Conservation (phyloP, 495 filamentous ascomycete species). For the Xylaria venustula region DNA sequence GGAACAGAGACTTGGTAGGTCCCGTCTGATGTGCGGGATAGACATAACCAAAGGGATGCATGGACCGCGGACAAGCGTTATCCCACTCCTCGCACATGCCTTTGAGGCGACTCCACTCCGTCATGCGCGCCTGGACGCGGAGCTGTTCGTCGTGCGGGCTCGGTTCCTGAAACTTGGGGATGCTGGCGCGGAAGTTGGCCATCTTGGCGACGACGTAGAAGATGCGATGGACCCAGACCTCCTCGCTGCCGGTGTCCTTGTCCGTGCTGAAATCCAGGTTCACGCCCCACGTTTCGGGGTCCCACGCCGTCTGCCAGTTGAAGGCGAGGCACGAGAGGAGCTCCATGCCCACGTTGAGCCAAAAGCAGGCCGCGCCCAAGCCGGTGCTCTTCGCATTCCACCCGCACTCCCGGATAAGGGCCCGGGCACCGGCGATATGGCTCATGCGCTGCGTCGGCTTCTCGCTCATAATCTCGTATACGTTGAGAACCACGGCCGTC, state of each 20-base stretch:
- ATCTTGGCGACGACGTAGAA: conserved; percentile 90
- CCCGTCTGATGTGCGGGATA: conserved; percentile 62
- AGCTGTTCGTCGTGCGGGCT: conserved; percentile 61
- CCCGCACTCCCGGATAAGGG: conserved; percentile 84
- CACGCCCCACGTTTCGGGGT: conserved; percentile 88
- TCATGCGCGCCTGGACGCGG: conserved; percentile 60
- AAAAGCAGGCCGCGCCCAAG: conserved; percentile 88
- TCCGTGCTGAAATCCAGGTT: conserved; percentile 68
- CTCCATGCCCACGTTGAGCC: conserved; percentile 90
- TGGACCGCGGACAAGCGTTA: conserved; percentile 70
- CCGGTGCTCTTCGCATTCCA: conserved; percentile 82
- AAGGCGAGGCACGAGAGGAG: conserved; percentile 82
- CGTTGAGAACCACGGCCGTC: conserved; percentile 82
- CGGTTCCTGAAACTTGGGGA: conserved; percentile 58
- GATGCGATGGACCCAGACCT: conserved; percentile 88
- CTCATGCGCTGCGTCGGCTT: conserved; percentile 73
- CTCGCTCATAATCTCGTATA: conserved; percentile 89
- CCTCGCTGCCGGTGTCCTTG: conserved; percentile 56
- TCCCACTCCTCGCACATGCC: conserved; percentile 79
- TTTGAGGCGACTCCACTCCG: conserved; percentile 77
- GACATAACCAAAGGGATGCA: conserved; percentile 81
- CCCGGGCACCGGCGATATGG: conserved; percentile 82
- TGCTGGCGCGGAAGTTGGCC: conserved; percentile 72
- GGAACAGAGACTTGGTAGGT: conserved; percentile 69
- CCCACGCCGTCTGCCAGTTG: conserved; percentile 86